These are phyloP conservation scores for Fabrea salina DNA, from an alignment of 169 alveolate genomes.

Conservation along the genomic window DNA sequence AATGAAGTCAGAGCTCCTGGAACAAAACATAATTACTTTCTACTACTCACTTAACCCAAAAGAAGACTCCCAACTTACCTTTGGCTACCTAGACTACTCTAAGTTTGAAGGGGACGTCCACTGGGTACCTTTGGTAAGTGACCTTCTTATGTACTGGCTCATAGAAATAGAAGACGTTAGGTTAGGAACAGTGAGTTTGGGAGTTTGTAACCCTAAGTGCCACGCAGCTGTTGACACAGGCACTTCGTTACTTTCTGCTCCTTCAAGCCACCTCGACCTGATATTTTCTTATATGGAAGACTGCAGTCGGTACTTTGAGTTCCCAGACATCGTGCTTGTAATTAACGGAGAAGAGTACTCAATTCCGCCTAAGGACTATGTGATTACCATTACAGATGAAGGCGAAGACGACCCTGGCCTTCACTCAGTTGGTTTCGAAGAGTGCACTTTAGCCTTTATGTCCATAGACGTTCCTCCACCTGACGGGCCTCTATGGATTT, in stretches of 20 bases:
- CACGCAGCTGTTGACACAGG: slow-evolving; percentile 64
- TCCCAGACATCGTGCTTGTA: slow-evolving; percentile 42
- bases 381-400: slow-evolving; percentile 39
- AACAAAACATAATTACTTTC: slow-evolving; percentile 41
- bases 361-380: slow-evolving; percentile 51
- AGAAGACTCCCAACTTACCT: slow-evolving; percentile 40
- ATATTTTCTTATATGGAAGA: background rate
- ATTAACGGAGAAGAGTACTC: slow-evolving; percentile 53
- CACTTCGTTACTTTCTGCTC: slow-evolving; percentile 56
- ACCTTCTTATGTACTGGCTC: slow-evolving; percentile 51
- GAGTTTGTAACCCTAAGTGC: slow-evolving; percentile 46
- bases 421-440: slow-evolving; percentile 26
- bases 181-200: slow-evolving; percentile 45
- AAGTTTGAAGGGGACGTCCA: slow-evolving; percentile 38
- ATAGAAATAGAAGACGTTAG: slow-evolving; percentile 45
- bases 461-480: slow-evolving; percentile 42
- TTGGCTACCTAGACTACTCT: slow-evolving; percentile 53
- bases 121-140: slow-evolving; percentile 39
- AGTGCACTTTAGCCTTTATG: slow-evolving; percentile 50
- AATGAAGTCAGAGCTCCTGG: slow-evolving; percentile 42
- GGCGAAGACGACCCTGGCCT: slow-evolving; percentile 31
- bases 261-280: slow-evolving; percentile 30
- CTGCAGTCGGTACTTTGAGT: background rate
- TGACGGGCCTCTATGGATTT: slow-evolving; percentile 76
- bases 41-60: slow-evolving; percentile 33